A percentile compares a stretch with the other conserved stretches of the same genome.
Evolutionary conservation across 495 filamentous ascomycete species (phyloP).

Genomic region (Aspergillus coremiiformis): DNA sequence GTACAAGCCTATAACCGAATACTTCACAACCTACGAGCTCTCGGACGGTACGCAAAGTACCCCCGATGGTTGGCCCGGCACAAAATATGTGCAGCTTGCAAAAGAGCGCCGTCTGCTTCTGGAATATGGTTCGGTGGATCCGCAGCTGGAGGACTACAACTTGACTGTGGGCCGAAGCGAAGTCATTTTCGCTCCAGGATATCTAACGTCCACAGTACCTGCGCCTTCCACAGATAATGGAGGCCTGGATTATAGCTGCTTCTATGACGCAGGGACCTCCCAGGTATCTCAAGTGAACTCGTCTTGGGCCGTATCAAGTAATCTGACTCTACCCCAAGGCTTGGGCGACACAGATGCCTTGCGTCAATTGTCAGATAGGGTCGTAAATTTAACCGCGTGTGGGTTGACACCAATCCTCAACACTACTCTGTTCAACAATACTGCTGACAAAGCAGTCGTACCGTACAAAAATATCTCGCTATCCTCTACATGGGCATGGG

Average conservation of each 20-base stretch:
- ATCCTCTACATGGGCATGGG: conserved; percentile 54
- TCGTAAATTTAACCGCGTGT: conserved; percentile 44
- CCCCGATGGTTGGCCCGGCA: conserved; percentile 56
- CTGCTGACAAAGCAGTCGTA: conserved; percentile 38
- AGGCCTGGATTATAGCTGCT: conserved; percentile 43
- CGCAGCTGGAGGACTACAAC: conserved; percentile 49
- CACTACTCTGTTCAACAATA: conserved; percentile 42
- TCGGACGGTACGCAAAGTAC: conserved; percentile 38
- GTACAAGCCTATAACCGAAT: conserved; percentile 44
- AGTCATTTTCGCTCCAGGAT: conserved; percentile 37
- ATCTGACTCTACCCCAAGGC: conserved; percentile 22
- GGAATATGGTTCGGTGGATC: conserved; percentile 49
- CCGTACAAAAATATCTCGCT: conserved; percentile 47
- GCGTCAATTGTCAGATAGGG: conserved; percentile 20
- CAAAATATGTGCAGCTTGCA: conserved; percentile 48
- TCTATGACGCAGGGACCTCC: conserved; percentile 35
- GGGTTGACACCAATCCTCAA: conserved; percentile 54
- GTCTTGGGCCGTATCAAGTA: conserved; percentile 47
- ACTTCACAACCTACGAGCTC: conserved; percentile 39
- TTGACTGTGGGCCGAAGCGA: conserved; percentile 29
- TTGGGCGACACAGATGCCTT: conserved; percentile 29
- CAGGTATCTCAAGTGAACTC: conserved; percentile 41
- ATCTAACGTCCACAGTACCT: conserved; percentile 25
- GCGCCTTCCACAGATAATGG: conserved; percentile 26
- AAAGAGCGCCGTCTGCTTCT: conserved; percentile 44